Evolutionary conservation across 108 stramenopile genomes (phyloP), one percentile per base, ranked within the genome.

Genomic region (Seminavis robusta): DNA sequence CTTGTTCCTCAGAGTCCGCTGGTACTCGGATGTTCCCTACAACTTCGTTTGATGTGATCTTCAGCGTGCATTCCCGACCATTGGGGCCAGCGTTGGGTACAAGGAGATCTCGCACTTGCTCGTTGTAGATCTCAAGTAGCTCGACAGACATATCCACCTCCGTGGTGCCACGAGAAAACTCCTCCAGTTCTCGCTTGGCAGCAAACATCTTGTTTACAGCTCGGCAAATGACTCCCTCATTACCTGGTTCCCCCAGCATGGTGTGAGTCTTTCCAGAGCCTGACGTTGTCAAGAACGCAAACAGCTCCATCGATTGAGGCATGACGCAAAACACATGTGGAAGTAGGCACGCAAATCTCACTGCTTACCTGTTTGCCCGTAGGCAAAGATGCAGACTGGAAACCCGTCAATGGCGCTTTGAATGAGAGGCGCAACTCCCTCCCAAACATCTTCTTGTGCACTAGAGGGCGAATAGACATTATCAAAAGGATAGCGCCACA

Each of bases 81-180:
- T 68, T 33, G 29, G 56, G 45, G 13, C 59, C 76, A 27, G 52
- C 64, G 27, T 80, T 67, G 11, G 69, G 27, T 13, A 67, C 69
- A 3, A 96, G 61, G 33, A 99, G 54, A 62, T 97, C 96, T 26
- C 82, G 73, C n/a, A 99, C 85, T 19, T 95, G 77, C 56, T 97
- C 97, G 61, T 97, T 98, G 85, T 99, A 98, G 6, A 99, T 87
- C 63, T 99, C 98, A n/a, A 99, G 81, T 48, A 99, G 72, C 63
- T 94, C 94, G 19, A 94, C 78, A 28, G 59, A 58, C 23, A 98
- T 70, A 15, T 65, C 49, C 25, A 99, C 86, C 25, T 27, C 45
- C 27, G 67, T 79, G 25, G 70, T 63, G n/a, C 69, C 76, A 13
- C 59, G 63, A 46, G 65, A 64, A 10, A 63, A 49, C 10, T 36